A percentile compares a stretch with the other conserved stretches of the same genome.
phyloP scores from a whole-genome alignment of 768 basidiomycete species.

The Strobilomyces dryophilus region DNA sequence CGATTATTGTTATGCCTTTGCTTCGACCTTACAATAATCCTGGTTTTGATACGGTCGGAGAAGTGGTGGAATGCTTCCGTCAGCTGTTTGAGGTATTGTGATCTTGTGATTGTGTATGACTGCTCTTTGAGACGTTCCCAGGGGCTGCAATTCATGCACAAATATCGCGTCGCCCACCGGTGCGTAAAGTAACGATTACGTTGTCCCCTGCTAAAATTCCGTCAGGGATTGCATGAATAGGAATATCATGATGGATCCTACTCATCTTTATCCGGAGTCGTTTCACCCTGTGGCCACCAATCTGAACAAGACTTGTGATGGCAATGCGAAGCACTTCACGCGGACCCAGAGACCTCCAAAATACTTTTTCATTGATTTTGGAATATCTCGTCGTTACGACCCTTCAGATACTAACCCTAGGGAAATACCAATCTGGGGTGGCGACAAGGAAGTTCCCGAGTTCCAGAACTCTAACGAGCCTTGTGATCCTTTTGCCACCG shows the following conservation, averaged over 20 bases:
- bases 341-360: slow-evolving; percentile 27
- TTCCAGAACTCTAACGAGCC: slow-evolving; percentile 23
- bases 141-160: slow-evolving; percentile 21
- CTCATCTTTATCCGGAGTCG: slow-evolving; percentile 17
- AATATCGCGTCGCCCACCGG: slow-evolving; percentile 17
- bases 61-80: slow-evolving; percentile 30
- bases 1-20: slow-evolving; percentile 3
- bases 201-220: background rate
- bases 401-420: slow-evolving; percentile 25
- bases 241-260: slow-evolving; percentile 35
- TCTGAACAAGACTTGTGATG: slow-evolving; percentile 15
- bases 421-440: slow-evolving; percentile 33
- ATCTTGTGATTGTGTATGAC: background rate
- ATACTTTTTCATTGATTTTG: slow-evolving; percentile 29
- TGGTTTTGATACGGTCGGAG: slow-evolving; percentile 30
- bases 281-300: slow-evolving; percentile 22
- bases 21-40: slow-evolving; percentile 2
- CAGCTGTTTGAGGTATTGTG: slow-evolving; percentile 30
- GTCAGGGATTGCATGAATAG: slow-evolving; percentile 23
- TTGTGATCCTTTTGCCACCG: slow-evolving; percentile 38
- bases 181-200: background rate
- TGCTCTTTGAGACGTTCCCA: background rate
- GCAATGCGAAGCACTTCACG: slow-evolving; percentile 21
- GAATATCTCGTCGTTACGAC: slow-evolving; percentile 30
- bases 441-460: slow-evolving; percentile 42